Base-by-base conservation (phyloP, 1,284 basidiomycete species). In the Kalmanozyma brasiliensis region DNA sequence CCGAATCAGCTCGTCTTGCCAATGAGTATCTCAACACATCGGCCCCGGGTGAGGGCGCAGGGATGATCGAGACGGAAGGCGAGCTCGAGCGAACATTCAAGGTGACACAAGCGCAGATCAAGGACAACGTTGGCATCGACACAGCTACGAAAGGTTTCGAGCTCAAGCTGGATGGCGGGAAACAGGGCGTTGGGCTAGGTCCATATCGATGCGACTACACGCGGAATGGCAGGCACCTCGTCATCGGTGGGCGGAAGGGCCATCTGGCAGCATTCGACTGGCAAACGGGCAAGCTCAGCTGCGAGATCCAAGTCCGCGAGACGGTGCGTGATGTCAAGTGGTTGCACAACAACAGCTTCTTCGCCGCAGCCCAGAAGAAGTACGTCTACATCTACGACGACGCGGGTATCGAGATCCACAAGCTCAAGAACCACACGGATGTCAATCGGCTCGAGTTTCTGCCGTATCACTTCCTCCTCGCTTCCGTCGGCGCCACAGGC, bases 321-420 rank as follows among this genome's bases (percentile, higher is more conserved):
- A 93, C 92, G 86, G 91, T 87, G 74, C 76, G 93, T 68, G 94
- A 97, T 82, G 91, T 98, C 82, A 93, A 91, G 23, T 98, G 94
- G 82, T 84, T 99, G 10, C 94, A 98, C 80, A 92, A 94, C 77
- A 91, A 95, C 53, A 89, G 90, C 0, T 92, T 91, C 84, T 94
- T 91, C 79, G 96, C 95, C 2, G 94, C 96, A 13, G 95, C 95
- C 0, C 95, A 98, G 83, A 93, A 93, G 83, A 93, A 94, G 86
- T 93, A 96, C 80, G 91, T 91, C 17, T 98, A 92, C 84, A 94
- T 98, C 58, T 98, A 98, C 79, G 96, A 98, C 83, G 89, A 93
- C 71, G 60, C 59, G 26, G 95, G 96, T 16, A 90, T 96, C 22
- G 96, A 98, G 83, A 84, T 99, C 8, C 95, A 98, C 79, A 82